These are phyloP conservation scores for Solidago caesia DNA, from an alignment of 129 eudicot genomes.

Conservation along the genomic window DNA sequence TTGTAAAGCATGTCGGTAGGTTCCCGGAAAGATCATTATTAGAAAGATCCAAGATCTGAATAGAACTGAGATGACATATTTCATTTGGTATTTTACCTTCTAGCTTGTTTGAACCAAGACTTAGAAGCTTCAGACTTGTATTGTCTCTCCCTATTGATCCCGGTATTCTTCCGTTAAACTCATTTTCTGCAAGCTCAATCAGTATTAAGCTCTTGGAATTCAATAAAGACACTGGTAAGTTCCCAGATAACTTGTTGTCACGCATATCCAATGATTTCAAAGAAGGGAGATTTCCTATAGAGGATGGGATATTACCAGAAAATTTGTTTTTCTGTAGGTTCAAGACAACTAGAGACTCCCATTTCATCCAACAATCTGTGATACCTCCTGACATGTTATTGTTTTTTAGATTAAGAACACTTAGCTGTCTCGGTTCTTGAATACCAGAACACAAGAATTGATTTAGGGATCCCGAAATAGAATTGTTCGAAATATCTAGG, in stretches of 20 bases:
- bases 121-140: conserved; percentile 22
- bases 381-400: conserved; percentile 40
- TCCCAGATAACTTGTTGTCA: conserved; percentile 26
- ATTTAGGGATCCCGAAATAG: conserved; percentile 27
- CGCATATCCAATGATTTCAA: conserved; percentile 20
- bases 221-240: conserved; percentile 19
- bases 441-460: conserved; percentile 21
- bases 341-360: conserved; percentile 20
- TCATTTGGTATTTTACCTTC: conserved; percentile 32
- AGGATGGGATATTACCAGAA: conserved; percentile 32
- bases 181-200: conserved; percentile 34
- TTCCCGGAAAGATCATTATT: conserved; percentile 39
- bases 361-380: conserved; percentile 34
- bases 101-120: conserved; percentile 34
- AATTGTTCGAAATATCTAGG: conserved; percentile 29
- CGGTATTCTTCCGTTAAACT: conserved; percentile 22
- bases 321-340: conserved; percentile 18
- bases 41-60: conserved; percentile 33
- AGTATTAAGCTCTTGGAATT: conserved; percentile 18
- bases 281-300: conserved; percentile 21
- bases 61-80: conserved; percentile 32
- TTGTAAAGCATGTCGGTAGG: conserved; percentile 37
- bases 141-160: conserved; percentile 17
- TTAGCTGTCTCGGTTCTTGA: not conserved
- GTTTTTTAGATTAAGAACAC: conserved; percentile 31